Base-by-base conservation (phyloP, 1,284 basidiomycete genomes). In the Veloboletus limbatus region DNA sequence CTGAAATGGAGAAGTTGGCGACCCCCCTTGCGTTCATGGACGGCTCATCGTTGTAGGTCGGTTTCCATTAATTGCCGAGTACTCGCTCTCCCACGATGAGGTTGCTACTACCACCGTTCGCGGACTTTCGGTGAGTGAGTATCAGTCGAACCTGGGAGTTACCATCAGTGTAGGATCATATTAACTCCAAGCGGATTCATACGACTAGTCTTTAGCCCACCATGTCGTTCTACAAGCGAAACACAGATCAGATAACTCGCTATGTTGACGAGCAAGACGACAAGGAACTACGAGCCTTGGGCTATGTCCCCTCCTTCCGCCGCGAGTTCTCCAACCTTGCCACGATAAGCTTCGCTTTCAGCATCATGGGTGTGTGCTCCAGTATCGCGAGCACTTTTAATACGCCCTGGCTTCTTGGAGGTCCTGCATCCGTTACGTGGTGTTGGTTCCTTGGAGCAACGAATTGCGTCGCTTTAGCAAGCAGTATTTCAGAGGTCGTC, bases 361-460 rank as follows among this genome's bases (percentile, higher is more conserved):
- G 59, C 34, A 55, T 63, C 41, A 49, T 61, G 79, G 86, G 88
- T 25, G 70, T 91, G 20, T 89, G 86, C 65, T 88, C 87, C 4
- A 87, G 84, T 54, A 78, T 92, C 33, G 80, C 88, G 1, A 89
- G 81, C 21, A 91, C 89, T 1, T 88, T 92, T 72, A 86, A 90
- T 55, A 88, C 86, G 0, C 89, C 89, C 0, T 68, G 92, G 31
- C 69, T 80, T 13, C 74, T 84, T 3, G 89, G 88, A 5, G 89
- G 89, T 3, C 89, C 89, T 13, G 71, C 86, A n/a, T 81, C 83
- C n/a, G 86, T 83, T 38, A 79, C 81, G 3, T 89, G 88, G 88
- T 89, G 86, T 58, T 91, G 89, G 88, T 81, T 88, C 52, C 65
- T 86, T 4, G 88, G 88, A n/a, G 76, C 83, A 2, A 65, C 55